phyloP scores from a whole-genome alignment of 768 basidiomycete genomes.

The Tephrocybe rancida region DNA sequence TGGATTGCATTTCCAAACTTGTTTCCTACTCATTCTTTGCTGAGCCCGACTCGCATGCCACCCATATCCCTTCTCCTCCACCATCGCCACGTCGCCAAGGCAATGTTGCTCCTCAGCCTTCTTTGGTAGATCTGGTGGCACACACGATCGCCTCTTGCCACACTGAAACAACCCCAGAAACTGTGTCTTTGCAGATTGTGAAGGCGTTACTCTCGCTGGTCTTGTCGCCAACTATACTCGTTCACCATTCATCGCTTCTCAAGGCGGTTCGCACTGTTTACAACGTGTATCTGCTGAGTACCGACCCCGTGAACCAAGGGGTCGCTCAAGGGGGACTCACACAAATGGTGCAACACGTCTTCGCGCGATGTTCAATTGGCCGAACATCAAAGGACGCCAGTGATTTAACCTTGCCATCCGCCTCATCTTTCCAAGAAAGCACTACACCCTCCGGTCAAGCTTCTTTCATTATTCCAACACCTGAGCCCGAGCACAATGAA shows the following conservation, averaged over 20 bases:
- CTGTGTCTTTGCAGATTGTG: slow-evolving; percentile 95
- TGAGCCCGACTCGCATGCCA: slow-evolving; percentile 51
- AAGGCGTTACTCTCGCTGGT: slow-evolving; percentile 91
- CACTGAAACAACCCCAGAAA: slow-evolving; percentile 82
- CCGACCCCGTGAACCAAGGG: slow-evolving; percentile 92
- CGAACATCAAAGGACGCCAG: slow-evolving; percentile 22
- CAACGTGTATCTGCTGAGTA: slow-evolving; percentile 93
- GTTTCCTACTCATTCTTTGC: slow-evolving; percentile 97
- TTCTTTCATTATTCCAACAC: slow-evolving; percentile 13
- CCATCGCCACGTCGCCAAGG: slow-evolving; percentile 63
- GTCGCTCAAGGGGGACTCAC: slow-evolving; percentile 98
- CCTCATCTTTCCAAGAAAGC: slow-evolving; percentile 20
- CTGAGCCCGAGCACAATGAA: slow-evolving; percentile 13
- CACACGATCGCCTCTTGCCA: slow-evolving; percentile 95
- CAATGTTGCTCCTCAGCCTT: slow-evolving; percentile 56
- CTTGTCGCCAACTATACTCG: slow-evolving; percentile 81
- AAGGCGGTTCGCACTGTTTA: slow-evolving; percentile 98
- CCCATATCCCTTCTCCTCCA: slow-evolving; percentile 70
- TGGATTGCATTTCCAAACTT: slow-evolving; percentile 97
- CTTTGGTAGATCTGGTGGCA: slow-evolving; percentile 90
- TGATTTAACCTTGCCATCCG: slow-evolving; percentile 16
- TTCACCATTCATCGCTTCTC: slow-evolving; percentile 94
- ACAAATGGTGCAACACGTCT: slow-evolving; percentile 98
- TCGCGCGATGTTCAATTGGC: slow-evolving; percentile 70
- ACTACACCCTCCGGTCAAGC: slow-evolving; percentile 13